These are phyloP conservation scores for Thuidium tamariscinum DNA, from an alignment of 225 moss, liverwort and hornwort genomes.

Conservation along the genomic window DNA sequence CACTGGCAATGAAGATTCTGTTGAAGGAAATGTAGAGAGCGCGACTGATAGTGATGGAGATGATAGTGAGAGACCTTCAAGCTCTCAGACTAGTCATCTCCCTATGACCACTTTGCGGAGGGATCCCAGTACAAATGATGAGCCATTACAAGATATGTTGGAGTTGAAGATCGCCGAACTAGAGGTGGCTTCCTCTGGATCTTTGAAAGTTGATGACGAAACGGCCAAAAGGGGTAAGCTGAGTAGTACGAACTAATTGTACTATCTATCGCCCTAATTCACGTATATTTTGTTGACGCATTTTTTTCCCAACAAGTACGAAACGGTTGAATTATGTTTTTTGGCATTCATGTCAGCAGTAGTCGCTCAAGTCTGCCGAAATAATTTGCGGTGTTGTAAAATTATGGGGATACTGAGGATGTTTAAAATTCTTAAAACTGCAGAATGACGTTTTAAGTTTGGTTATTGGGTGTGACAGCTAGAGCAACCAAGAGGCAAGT, in stretches of 20 bases:
- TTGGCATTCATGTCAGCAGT: neutral
- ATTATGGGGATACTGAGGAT: neutral
- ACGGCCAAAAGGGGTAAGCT: constrained; percentile 65
- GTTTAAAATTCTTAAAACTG: neutral
- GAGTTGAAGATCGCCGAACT: constrained; percentile 86
- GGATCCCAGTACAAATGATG: constrained; percentile 47
- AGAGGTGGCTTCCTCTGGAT: constrained; percentile 59
- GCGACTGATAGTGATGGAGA: constrained; percentile 82
- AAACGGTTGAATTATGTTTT: neutral
- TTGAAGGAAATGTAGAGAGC: constrained; percentile 47
- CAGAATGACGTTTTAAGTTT: neutral
- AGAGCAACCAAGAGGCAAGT: constrained; percentile 74
- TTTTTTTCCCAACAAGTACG: neutral
- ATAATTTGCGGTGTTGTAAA: neutral
- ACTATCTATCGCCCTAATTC: neutral
- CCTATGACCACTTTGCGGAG: constrained; percentile 34
- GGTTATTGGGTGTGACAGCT: constrained; percentile 31
- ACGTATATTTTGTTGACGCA: neutral
- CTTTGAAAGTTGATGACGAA: constrained; percentile 64
- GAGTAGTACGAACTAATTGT: neutral
- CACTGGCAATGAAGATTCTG: constrained; percentile 19
- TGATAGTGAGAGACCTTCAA: constrained; percentile 65
- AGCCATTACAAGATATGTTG: constrained; percentile 79
- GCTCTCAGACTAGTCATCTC: constrained; percentile 49
- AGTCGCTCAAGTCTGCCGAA: neutral